Conservation (phyloP, 441 rosid species). For the Lepidium campestre region DNA sequence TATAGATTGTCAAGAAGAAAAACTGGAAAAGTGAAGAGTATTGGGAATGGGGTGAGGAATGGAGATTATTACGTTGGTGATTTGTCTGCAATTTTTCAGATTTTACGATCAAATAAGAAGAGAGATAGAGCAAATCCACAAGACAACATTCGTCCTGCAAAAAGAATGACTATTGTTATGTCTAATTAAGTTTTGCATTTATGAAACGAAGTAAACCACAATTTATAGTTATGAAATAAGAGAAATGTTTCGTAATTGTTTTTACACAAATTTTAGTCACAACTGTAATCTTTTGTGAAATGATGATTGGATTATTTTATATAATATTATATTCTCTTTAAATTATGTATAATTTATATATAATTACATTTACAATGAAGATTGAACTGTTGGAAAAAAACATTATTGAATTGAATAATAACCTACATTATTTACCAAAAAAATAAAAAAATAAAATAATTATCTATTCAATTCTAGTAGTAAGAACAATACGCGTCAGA, state of each 20-base stretch:
- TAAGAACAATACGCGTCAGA: not conserved
- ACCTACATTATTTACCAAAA: no score
- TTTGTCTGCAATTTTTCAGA: slow-evolving; percentile 6
- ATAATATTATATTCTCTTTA: no score
- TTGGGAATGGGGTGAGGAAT: slow-evolving; percentile 28
- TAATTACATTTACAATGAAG: no score
- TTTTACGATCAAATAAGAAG: slow-evolving; percentile 4
- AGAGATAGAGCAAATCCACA: not conserved
- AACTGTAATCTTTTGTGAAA: not conserved
- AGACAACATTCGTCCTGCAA: not conserved
- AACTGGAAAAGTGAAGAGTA: slow-evolving; percentile 36
- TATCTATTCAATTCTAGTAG: no score
- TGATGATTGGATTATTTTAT: no score
- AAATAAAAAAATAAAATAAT: no score
- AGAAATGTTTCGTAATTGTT: not conserved
- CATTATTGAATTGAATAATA: no score
- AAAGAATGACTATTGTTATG: not conserved
- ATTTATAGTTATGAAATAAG: not conserved
- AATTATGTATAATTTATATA: no score
- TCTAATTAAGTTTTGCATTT: not conserved
- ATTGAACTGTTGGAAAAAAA: no score
- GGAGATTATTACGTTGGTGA: not conserved
- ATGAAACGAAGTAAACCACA: not conserved
- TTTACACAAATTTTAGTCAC: not conserved
- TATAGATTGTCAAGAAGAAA: not conserved